Base-by-base conservation (phyloP, 1,284 basidiomycete species). In the Bjerkandera adusta region DNA sequence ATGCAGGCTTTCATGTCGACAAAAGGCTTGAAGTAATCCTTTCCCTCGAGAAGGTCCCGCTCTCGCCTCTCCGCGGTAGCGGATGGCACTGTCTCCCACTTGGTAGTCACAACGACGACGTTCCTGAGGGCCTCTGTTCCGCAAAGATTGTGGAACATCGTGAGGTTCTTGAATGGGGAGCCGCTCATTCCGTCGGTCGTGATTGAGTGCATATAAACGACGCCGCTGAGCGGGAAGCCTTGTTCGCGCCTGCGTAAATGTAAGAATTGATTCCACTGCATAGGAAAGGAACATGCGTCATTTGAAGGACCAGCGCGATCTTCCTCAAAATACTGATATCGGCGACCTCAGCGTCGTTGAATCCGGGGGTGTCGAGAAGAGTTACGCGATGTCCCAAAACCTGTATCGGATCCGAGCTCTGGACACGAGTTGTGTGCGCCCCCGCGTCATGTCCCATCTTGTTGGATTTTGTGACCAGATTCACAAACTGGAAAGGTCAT, bases 191-290 rank as follows among this genome's bases (percentile, higher is more conserved):
- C 62, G 56, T 68, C 63, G 50, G 78, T 76, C 36, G 72, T 68
- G 49, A 79, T 79, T 73, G 69, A 54, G 27, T 79, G 76, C 60
- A 77, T 64, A 59, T 78, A 79, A 38, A 79, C 68, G 52, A 79
- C 65, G 1, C 77, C 77, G 2, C 68, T 62, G 18, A 79, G 63
- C 42, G 64, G 69, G 43, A 60, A 52, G 16, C 66, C 62, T 15
- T 59, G 54, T 26, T 68, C 56, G 20, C 71, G 70, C 6, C 71
- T 71, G 54, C 29, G 32, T 6, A 18, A 20, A 12, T 18, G 22
- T 30, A 15, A 24, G 42, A 7, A 8, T 33, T 27, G 10, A 18
- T 5, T 16, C 10, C 20, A 11, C 10, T 22, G 25, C 32, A 5
- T 4, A 16, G 16, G 6, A 26, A 15, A 30, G 16, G 34, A 27